phyloP scores from a whole-genome alignment of 768 basidiomycete species.

The Krasilnikovozyma curviuscula region DNA sequence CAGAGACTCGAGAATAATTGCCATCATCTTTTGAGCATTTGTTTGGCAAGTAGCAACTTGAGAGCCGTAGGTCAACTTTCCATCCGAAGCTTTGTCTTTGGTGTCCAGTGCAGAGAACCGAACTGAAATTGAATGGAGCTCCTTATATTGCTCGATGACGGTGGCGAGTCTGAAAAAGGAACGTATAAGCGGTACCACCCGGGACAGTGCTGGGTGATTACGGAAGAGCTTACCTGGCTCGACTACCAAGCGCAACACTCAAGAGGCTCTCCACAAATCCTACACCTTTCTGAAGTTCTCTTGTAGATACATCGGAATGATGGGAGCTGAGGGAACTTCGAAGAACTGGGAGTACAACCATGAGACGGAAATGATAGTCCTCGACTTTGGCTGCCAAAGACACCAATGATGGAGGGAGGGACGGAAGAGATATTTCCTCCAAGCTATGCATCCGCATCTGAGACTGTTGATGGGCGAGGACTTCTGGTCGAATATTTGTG shows the following conservation, averaged over 20 bases:
- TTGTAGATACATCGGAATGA: slow-evolving; percentile 64
- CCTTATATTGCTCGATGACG: too few relatives aligned
- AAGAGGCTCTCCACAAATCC: slow-evolving; percentile 63
- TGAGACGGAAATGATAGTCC: slow-evolving; percentile 32
- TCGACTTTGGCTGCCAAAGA: slow-evolving; percentile 31
- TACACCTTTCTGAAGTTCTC: slow-evolving; percentile 62
- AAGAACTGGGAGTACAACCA: slow-evolving; percentile 45
- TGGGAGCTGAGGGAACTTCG: slow-evolving; percentile 45
- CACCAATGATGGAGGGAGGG: slow-evolving; percentile 24
- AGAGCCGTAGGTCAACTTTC: not conserved
- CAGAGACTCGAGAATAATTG: not conserved
- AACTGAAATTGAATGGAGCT: too few relatives aligned
- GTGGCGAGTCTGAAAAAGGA: too few relatives aligned
- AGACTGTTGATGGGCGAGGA: slow-evolving; percentile 33
- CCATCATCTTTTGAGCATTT: not conserved
- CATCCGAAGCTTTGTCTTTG: too few relatives aligned
- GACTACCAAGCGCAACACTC: slow-evolving; percentile 41
- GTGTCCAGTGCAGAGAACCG: too few relatives aligned
- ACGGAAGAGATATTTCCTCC: slow-evolving; percentile 14
- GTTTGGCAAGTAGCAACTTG: not conserved
- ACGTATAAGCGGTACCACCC: too few relatives aligned
- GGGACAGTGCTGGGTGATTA: too few relatives aligned
- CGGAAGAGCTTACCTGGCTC: slow-evolving; percentile 53
- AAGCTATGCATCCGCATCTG: slow-evolving; percentile 14
- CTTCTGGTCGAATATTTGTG: slow-evolving; percentile 47